phyloP scores from a whole-genome alignment of 164 flowering plant genomes.

The Pachysandra terminalis region DNA sequence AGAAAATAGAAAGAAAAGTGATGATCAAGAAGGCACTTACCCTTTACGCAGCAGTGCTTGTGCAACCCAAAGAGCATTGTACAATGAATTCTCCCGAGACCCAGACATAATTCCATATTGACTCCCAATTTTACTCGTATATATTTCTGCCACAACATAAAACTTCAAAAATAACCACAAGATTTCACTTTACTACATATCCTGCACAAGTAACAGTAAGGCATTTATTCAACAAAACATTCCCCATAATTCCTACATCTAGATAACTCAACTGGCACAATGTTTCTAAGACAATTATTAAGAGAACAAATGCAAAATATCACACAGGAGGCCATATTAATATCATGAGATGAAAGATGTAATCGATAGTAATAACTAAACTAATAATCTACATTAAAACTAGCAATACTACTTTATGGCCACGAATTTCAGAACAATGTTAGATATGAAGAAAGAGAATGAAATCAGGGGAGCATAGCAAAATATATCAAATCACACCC shows the following conservation, averaged over 20 bases:
- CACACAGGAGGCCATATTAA: too few species aligned
- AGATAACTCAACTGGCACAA: neutral
- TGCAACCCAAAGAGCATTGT: slow-evolving; percentile 94
- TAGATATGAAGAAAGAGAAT: too few species aligned
- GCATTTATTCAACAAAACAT: neutral
- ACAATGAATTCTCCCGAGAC: slow-evolving; percentile 82
- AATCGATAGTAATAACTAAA: too few species aligned
- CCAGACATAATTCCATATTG: slow-evolving; percentile 72
- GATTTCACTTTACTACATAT: neutral
- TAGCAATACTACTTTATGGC: too few species aligned
- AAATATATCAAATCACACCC: too few species aligned
- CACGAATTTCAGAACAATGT: too few species aligned
- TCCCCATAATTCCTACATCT: neutral
- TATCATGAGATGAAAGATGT: too few species aligned
- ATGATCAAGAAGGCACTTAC: slow-evolving; percentile 29
- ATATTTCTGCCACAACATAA: slow-evolving; percentile 49
- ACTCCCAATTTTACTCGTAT: slow-evolving; percentile 71
- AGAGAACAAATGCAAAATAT: too few species aligned
- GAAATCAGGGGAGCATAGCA: too few species aligned
- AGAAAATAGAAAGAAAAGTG: neutral
- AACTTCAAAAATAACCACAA: neutral
- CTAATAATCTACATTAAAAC: too few species aligned
- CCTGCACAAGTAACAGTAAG: neutral
- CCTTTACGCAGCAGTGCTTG: slow-evolving; percentile 95
- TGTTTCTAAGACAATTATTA: too few species aligned